Evolutionary conservation across 1,284 basidiomycete genomes (phyloP), one percentile per base, ranked within the genome.

Genomic region (Bjerkandera adusta): DNA sequence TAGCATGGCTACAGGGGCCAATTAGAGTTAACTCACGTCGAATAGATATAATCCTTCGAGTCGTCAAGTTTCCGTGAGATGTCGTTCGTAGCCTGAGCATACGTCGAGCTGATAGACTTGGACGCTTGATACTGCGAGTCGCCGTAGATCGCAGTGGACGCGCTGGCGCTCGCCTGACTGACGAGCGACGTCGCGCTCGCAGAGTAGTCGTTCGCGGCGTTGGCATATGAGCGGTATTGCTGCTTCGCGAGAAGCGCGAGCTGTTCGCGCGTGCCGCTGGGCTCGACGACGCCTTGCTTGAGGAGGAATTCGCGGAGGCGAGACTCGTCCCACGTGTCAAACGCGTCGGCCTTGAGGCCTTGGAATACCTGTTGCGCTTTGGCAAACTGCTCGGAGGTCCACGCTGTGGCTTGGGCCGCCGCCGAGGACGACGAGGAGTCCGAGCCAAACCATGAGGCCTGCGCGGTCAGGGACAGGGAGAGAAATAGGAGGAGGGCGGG

Each of bases 21-120:
- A 18, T 4, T 13, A 25, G 11, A 30, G 7, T 4, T 5, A 1
- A 53, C 60, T 54, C 36, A 62, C 2, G 84, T 79, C 0, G 88
- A 91, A 64, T 89, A 95, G 5, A 93, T 68, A 57, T 93, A 95
- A 66, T 97, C 92, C 62, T 83, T 89, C 25, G 83, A 67, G 52
- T 89, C 81, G 48, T 93, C 85, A 32, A 93, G 64, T 15, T 72
- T 71, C 33, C 73, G 72, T 11, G 67, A 68, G 13, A 76, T 78
- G n/a, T 79, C 72, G 34, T 76, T 70, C 0, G 84, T 81, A 3
- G 80, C 70, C 41, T 65, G 65, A 7, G 66, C 58, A 8, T 61
- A 58, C 26, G 58, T 51, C 13, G 65, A 65, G 43, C 61, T 68
- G 11, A 67, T 61, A 33, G 69, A 73, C 56, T 76, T 71, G 11